phyloP scores from a whole-genome alignment of 2,329 filamentous ascomycete genomes.

The Pyrenochaeta sp. region DNA sequence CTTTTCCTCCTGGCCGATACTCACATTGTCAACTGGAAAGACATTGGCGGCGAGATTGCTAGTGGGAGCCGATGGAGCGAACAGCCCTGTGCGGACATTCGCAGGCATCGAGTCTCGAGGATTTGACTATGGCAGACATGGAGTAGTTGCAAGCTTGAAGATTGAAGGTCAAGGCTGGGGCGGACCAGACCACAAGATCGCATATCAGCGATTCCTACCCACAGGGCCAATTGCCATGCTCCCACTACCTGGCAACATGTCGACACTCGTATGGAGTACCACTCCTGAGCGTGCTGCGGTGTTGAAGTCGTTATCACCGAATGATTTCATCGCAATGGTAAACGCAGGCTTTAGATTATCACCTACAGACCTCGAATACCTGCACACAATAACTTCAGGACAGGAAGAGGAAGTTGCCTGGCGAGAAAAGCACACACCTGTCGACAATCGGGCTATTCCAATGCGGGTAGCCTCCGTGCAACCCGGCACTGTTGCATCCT shows the following conservation, averaged over 20 bases:
- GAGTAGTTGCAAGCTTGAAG: constrained; percentile 87
- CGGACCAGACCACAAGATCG: constrained; percentile 67
- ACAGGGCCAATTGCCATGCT: constrained; percentile 91
- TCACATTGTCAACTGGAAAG: constrained; percentile 74
- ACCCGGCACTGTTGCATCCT: constrained; percentile 81
- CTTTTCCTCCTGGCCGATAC: constrained; percentile 85
- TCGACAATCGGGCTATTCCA: constrained; percentile 63
- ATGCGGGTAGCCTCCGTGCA: constrained; percentile 76
- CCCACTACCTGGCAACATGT: constrained; percentile 82
- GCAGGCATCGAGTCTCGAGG: constrained; percentile 85
- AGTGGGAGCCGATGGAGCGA: constrained; percentile 92
- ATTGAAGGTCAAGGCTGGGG: constrained; percentile 64
- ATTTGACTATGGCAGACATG: constrained; percentile 93
- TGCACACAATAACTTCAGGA: constrained; percentile 69
- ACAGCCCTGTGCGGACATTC: constrained; percentile 90
- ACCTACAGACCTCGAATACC: constrained; percentile 80
- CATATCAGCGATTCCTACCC: constrained; percentile 94
- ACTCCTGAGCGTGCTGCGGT: constrained; percentile 80
- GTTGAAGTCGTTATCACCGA: constrained; percentile 76
- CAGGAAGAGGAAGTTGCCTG: constrained; percentile 81
- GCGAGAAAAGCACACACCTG: constrained; percentile 76
- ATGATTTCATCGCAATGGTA: constrained; percentile 84
- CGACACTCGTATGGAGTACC: constrained; percentile 94
- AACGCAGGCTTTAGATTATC: constrained; percentile 91
- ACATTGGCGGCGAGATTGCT: constrained; percentile 81